phyloP scores from a whole-genome alignment of 305 asterid genomes.

The Nicotiana rustica region DNA sequence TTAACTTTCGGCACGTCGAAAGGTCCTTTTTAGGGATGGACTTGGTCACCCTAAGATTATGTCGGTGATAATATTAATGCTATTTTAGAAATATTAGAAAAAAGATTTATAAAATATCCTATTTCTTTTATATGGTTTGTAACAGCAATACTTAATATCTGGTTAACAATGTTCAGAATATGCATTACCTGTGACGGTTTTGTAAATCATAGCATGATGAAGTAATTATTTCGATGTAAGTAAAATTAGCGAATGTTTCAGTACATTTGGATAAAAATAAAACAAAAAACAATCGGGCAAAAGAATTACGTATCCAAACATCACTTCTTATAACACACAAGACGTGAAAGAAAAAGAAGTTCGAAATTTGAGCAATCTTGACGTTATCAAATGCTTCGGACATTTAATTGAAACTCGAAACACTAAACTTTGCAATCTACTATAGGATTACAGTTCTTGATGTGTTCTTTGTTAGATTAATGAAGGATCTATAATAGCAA shows the following conservation, averaged over 20 bases:
- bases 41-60: neutral
- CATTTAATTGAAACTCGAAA: too few species aligned
- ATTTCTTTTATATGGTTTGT: neutral
- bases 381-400: neutral
- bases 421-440: too few species aligned
- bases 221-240: neutral
- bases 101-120: neutral
- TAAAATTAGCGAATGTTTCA: neutral
- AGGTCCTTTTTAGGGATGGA: neutral
- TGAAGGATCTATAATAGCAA: too few species aligned
- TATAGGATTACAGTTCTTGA: too few species aligned
- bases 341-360: neutral
- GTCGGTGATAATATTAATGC: neutral
- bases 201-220: too few species aligned
- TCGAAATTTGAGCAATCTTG: neutral
- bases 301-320: neutral
- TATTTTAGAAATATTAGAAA: neutral
- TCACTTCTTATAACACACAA: too few species aligned
- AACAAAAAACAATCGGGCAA: neutral
- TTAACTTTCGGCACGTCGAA: neutral
- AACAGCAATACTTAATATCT: neutral
- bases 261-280: neutral
- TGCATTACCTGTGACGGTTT: too few species aligned
- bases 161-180: too few species aligned
- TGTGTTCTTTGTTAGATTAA: too few species aligned